Evolutionary conservation across 305 asterid species (phyloP), one percentile per base, ranked within the genome.

Genomic region (Ilex paraguariensis): DNA sequence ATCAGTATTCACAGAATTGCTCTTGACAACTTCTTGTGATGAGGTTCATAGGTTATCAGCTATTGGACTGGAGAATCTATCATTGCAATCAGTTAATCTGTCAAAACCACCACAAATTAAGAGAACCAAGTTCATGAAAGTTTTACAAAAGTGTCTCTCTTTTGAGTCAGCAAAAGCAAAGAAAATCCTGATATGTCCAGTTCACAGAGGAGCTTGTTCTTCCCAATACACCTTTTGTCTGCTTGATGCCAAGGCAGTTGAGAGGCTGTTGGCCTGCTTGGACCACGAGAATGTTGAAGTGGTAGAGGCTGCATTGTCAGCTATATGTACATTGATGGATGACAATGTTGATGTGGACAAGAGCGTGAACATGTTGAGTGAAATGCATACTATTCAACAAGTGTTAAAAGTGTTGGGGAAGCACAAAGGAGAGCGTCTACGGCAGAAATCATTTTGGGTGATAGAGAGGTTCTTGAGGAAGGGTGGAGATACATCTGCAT

Each of bases 201-300:
- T 87, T 53, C 97, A 87, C 12, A 73, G 90, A 69, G 97, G 97
- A 30, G 65, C 77, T 40, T 90, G 97, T 71, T 87, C 95, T 14
- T 71, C 95, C 49, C 78, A 76, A 69, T 84, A 79, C 4, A 87
- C 95, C 0, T 90, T 90, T 75, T 90, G 97, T 68, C 71, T 90
- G 72, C 66, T 90, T 11, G 85, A 87, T 10, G 91, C 88, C 3
- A 82, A 77, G 68, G 88, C 95, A n/a, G 75, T 87, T 64, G 90
- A 87, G 63, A 79, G 84, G 72, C 74, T 90, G 60, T 67, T 87
- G 46, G 71, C 80, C 17, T 78, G 84, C 56, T 73, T 90, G 72
- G 90, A 83, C 63, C 90, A 90, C 39, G 91, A 85, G 44, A 83
- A 83, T 33, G 83, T 63, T 13, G 92, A 77, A 72, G 95, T 87